Base-by-base conservation (phyloP, 1,139 yeast genomes). In the Sugiyamaella castrensis region DNA sequence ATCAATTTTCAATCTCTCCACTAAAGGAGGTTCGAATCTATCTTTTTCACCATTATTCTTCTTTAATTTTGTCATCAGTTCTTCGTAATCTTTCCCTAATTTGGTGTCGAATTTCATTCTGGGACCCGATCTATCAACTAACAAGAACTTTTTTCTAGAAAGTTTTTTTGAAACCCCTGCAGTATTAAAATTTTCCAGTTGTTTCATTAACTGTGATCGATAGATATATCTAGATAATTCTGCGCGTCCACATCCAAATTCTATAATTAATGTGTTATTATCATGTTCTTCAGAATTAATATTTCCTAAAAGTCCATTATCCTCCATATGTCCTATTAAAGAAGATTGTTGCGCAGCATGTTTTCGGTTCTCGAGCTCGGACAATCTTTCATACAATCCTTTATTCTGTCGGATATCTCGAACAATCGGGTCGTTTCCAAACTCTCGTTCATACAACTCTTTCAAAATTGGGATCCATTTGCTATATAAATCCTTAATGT, bases 221-320 rank as follows among this genome's bases (percentile, higher is more conserved):
- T 77, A 74, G n/a, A 87, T 72, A 59, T 80, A 86, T 52, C 95
- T 69, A 0, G 91, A 79, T 26, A 89, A 73, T 63, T 89, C 97
- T 0, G 86, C 96, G 53, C 91, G 78, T 0, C 97, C 97, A 64
- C 95, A 86, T 0, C 97, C 97, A 71, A 87, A 88, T 65, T 89
- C 97, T 26, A 86, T 65, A 59, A 82, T 79, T 45, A 76, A 70
- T 36, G 63, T 60, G 59, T 2, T 64, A 42, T 37, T 37, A 29
- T 36, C 51, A 9, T 44, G 40, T 24, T 47, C 44, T 6, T 30
- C 7, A n/a, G n/a, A n/a, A 4, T 43, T 34, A 7, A 39, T 26
- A 12, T 19, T 36, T 1, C 69, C 67, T 29, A 83, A 66, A 28
- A 82, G 60, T 0, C 66, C 67, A n/a, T 66, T 57, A 3, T 68